Evolutionary conservation across 345 rosid genomes (phyloP).

Genomic region (Mercurialis annua): DNA sequence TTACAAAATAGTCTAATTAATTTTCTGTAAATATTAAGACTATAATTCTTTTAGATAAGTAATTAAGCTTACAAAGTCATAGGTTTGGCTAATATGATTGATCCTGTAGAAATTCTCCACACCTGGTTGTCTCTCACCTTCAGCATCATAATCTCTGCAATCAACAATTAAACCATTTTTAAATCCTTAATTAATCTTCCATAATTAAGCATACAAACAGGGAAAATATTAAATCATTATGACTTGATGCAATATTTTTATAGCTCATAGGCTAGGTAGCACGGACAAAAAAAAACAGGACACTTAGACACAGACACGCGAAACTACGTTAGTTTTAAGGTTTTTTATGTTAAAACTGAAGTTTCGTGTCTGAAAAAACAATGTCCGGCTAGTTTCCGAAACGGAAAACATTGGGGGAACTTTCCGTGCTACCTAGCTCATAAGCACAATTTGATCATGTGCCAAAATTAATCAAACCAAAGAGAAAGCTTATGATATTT

Average conservation of each 20-base stretch:
- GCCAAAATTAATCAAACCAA: neutral
- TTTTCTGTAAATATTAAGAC: neutral
- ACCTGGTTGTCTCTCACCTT: conserved; percentile 60
- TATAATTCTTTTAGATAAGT: neutral
- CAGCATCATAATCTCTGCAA: conserved; percentile 67
- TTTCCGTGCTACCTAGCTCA: too few relatives aligned
- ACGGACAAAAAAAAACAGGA: too few relatives aligned
- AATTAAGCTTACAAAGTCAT: conserved; percentile 55
- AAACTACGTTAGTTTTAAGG: too few relatives aligned
- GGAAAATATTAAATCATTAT: too few relatives aligned
- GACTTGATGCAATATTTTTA: neutral
- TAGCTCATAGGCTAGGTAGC: too few relatives aligned
- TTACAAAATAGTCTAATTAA: neutral
- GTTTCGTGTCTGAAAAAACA: too few relatives aligned
- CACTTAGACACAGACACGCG: too few relatives aligned
- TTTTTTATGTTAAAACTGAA: too few relatives aligned
- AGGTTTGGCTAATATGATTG: conserved; percentile 78
- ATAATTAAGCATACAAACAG: too few relatives aligned
- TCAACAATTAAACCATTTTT: neutral
- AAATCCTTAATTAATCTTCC: too few relatives aligned
- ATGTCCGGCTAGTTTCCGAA: too few relatives aligned
- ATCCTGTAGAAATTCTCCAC: conserved; percentile 70
- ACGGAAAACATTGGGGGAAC: too few relatives aligned
- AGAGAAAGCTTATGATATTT: neutral
- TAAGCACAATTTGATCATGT: neutral